Conservation (phyloP, 139 green algal species). For the Astrephomene gubernaculifera region DNA sequence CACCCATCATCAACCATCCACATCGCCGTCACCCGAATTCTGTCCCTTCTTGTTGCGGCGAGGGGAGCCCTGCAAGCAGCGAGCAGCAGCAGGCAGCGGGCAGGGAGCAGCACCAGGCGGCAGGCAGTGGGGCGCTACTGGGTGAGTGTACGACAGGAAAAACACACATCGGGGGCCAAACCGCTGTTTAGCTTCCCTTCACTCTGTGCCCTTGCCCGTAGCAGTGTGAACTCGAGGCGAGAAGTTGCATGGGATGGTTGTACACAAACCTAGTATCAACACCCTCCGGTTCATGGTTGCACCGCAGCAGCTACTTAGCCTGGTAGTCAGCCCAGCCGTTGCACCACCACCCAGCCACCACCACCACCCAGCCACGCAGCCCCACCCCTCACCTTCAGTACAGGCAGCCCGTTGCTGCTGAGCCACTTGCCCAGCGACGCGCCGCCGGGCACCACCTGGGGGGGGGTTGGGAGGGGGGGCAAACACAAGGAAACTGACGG, state of each 20-base stretch:
- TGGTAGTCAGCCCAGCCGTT: not conserved
- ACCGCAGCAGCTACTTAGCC: too few species aligned
- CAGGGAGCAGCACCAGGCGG: too few species aligned
- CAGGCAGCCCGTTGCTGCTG: not conserved
- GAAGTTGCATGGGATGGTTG: too few species aligned
- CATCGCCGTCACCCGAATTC: too few species aligned
- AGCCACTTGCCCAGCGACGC: constrained; percentile 25
- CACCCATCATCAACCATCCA: too few species aligned
- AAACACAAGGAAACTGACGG: not conserved
- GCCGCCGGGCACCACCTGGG: constrained; percentile 16
- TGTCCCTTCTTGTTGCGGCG: constrained; percentile 15
- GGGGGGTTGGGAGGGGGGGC: not conserved
- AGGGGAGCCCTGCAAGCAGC: not conserved
- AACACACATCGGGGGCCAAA: too few species aligned
- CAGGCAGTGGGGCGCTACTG: not conserved
- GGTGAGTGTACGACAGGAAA: not conserved
- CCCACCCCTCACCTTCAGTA: constrained; percentile 17
- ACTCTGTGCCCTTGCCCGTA: too few species aligned
- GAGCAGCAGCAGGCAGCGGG: too few species aligned
- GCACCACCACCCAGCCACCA: not conserved
- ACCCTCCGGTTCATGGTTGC: too few species aligned
- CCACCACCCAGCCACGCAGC: not conserved
- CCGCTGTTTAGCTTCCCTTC: too few species aligned
- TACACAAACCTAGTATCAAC: too few species aligned
- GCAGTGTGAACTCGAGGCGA: too few species aligned